These are phyloP conservation scores for Nicotiana knightiana DNA, from an alignment of 257 asterid species.

Conservation along the genomic window DNA sequence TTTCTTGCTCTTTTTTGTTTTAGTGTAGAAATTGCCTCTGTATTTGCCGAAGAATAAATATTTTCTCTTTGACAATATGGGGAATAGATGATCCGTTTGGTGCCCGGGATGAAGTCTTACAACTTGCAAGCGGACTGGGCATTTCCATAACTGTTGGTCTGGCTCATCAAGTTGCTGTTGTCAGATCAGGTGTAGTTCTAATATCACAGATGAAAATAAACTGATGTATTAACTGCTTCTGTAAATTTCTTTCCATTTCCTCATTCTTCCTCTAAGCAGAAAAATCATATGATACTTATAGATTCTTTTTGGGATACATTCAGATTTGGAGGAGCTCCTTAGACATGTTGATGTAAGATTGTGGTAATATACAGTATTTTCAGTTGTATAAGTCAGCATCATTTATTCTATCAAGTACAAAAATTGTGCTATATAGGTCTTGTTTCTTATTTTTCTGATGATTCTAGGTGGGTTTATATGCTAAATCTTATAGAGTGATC, in stretches of 20 bases:
- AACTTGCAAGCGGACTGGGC: conserved; percentile 58
- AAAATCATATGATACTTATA: neutral
- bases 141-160: conserved; percentile 57
- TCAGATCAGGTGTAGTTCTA: conserved; percentile 45
- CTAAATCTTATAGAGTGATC: neutral
- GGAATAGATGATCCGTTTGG: conserved; percentile 61
- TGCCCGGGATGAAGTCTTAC: conserved; percentile 78
- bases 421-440: neutral
- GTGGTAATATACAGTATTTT: conserved; percentile 27
- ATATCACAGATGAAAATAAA: conserved; percentile 6
- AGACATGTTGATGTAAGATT: conserved; percentile 67
- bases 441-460: neutral
- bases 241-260: neutral
- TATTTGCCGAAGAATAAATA: conserved; percentile 8
- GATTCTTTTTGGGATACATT: conserved; percentile 17
- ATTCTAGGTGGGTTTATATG: neutral
- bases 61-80: conserved; percentile 22
- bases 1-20: neutral
- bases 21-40: neutral
- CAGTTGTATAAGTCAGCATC: neutral
- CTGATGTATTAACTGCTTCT: neutral
- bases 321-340: conserved; percentile 57
- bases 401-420: neutral
- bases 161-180: conserved; percentile 66
- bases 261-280: conserved; percentile 12